A percentile compares a stretch with the other conserved stretches of the same genome.
Evolutionary conservation across 306 rosid species (phyloP).

Genomic region (Prunus kanzakura): DNA sequence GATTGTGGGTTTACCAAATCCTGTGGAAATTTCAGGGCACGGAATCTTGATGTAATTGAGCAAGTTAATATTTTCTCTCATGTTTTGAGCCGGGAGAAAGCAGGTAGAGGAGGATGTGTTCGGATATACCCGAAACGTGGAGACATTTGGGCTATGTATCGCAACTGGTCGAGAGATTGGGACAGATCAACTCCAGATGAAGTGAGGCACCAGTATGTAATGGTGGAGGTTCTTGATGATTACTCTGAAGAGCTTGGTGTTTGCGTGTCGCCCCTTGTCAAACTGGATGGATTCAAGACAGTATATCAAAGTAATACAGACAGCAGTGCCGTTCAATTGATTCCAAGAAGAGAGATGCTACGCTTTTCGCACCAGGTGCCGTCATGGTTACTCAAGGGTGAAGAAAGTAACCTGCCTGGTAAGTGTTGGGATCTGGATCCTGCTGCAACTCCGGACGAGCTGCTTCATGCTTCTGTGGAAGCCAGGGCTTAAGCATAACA

Average conservation of each 20-base stretch:
- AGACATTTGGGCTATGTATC: conserved; percentile 90
- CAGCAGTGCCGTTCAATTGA: conserved; percentile 69
- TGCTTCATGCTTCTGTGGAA: conserved; percentile 66
- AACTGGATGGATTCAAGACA: conserved; percentile 80
- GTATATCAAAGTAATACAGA: conserved; percentile 67
- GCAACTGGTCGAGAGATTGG: conserved; percentile 86
- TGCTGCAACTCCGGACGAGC: conserved; percentile 96
- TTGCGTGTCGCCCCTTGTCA: conserved; percentile 76
- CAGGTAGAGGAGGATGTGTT: conserved; percentile 92
- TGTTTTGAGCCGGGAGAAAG: conserved; percentile 63
- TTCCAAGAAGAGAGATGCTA: conserved; percentile 82
- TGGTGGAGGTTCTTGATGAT: conserved; percentile 94
- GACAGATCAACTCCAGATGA: conserved; percentile 81
- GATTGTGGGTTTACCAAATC: conserved; percentile 92
- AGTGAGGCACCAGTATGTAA: conserved; percentile 86
- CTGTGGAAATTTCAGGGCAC: conserved; percentile 91
- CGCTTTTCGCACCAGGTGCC: conserved; percentile 99
- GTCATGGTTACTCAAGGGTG: conserved; percentile 66
- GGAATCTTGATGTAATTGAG: conserved; percentile 72
- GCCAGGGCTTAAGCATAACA: conserved; percentile 32
- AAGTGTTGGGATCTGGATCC: conserved; percentile 96
- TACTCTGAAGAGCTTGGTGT: conserved; percentile 93
- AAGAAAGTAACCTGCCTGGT: conserved; percentile 55
- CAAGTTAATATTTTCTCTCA: conserved; percentile 94
- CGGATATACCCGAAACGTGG: conserved; percentile 81